Evolutionary conservation across 768 basidiomycete species (phyloP), one percentile per base, ranked within the genome.

Genomic region (Podaxis carcinomalis): DNA sequence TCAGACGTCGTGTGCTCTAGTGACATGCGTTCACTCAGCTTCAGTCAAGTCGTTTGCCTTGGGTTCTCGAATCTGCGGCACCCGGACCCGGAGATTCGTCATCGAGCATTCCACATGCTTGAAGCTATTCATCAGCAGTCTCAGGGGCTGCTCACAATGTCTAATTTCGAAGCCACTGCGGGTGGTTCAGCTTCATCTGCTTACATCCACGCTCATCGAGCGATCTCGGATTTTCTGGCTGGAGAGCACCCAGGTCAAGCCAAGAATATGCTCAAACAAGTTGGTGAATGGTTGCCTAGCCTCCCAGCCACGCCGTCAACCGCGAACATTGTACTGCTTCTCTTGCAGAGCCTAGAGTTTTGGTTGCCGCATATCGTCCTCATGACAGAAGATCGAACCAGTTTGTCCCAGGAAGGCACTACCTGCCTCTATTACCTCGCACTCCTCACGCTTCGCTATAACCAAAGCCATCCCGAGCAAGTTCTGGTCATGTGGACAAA

Each of bases 41-140:
- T 93, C 68, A 78, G 86, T 25, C 93, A 96, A 68, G 76, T 85
- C 13, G 80, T 84, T 23, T 93, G 87, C 67, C 78, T 96, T 13
- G 90, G 89, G 2, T 74, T 97, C 19, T 87, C 90, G 19, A 97
- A 97, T 73, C 81, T 98, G 9, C 88, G 90, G 35, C 89, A 95
- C 70, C 82, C 85, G 2, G 78, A 83, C 23, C 64, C 79, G 6
- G 74, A 78, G 19, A 84, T 89, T 51, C 87, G 95, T 10, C 80
- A 81, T n/a, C 83, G 83, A 49, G 89, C 95, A 0, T 90, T 95
- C 71, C 80, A 86, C 64, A 83, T 93, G 67, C 76, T 95, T 19
- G 90, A 90, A 63, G 79, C 81, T 28, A 80, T 89, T 51, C 89
- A 93, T 64, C 82, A 86, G 35, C 85, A 87, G 62, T 79, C 80